Evolutionary conservation across 2,329 filamentous ascomycete genomes (phyloP).

Genomic region (Penicillium expansum): DNA sequence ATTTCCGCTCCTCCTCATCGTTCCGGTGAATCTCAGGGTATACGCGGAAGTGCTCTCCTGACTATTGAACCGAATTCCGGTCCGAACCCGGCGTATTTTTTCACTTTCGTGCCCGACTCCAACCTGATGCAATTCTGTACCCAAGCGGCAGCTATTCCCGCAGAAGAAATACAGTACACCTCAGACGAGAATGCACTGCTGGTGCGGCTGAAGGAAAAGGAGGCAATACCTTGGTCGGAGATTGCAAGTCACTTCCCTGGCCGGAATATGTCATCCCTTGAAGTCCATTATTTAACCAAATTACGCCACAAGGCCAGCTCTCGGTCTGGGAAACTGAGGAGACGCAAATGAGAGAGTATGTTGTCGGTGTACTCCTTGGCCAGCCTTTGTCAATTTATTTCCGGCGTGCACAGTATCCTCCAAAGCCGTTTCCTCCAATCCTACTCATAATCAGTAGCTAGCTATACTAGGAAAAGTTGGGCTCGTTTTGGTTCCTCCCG

Average conservation of each 20-base stretch:
- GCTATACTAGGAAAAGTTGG: no score
- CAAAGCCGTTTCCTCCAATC: no score
- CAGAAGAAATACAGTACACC: conserved; percentile 6
- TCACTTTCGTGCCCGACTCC: conserved; percentile 16
- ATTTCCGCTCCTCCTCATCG: conserved; percentile 5
- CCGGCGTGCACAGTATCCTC: no score
- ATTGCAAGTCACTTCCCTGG: conserved; percentile 16
- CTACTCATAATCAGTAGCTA: no score
- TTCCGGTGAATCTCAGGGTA: conserved; percentile 4
- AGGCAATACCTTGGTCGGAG: conserved; percentile 15
- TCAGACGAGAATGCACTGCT: conserved; percentile 18
- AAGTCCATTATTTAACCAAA: conserved; percentile 21
- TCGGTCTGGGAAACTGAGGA: conserved; percentile 8
- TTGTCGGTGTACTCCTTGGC: conserved; percentile 4
- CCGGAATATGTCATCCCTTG: conserved; percentile 12
- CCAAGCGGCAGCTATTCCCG: conserved; percentile 1
- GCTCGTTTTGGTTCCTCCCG: no score
- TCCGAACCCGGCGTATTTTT: conserved; percentile 14
- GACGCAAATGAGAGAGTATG: conserved; percentile 6
- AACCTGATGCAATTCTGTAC: conserved; percentile 4
- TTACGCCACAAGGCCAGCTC: conserved; percentile 10
- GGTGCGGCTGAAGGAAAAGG: conserved; percentile 16
- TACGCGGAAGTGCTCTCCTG: conserved; percentile 11
- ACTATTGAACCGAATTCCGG: conserved; percentile 11
- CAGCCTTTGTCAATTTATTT: conserved; percentile 1